phyloP scores from a whole-genome alignment of 2,329 filamentous ascomycete species.

The Xylariomycetidae sp. region DNA sequence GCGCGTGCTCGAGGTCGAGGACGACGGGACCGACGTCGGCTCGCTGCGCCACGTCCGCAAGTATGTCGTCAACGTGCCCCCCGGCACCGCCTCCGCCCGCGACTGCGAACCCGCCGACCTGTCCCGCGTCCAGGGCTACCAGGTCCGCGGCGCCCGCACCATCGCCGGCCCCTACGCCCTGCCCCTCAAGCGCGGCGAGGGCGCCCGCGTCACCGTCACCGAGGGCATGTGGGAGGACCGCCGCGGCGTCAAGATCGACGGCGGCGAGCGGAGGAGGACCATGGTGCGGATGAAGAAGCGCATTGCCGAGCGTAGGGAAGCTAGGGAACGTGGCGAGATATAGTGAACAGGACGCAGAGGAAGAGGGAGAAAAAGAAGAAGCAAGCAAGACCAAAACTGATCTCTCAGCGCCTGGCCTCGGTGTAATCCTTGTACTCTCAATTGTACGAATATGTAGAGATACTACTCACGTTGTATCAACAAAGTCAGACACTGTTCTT shows the following conservation, averaged over 20 bases:
- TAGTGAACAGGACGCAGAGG: slow-evolving; percentile 2
- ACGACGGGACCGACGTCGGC: slow-evolving; percentile 39
- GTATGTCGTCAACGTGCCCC: slow-evolving; percentile 52
- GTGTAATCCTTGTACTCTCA: too few species aligned
- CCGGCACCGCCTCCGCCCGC: slow-evolving; percentile 35
- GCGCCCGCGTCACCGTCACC: slow-evolving; percentile 63
- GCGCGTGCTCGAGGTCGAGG: slow-evolving; percentile 29
- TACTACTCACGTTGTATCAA: too few species aligned
- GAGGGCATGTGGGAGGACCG: slow-evolving; percentile 94
- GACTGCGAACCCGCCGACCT: slow-evolving; percentile 33
- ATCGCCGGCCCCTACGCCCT: slow-evolving; percentile 74
- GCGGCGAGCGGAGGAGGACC: slow-evolving; percentile 84
- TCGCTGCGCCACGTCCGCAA: slow-evolving; percentile 34
- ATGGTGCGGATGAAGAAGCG: slow-evolving; percentile 85
- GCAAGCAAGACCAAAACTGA: not conserved
- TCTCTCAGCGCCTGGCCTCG: too few species aligned
- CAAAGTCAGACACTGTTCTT: too few species aligned
- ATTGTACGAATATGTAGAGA: too few species aligned
- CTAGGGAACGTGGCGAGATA: slow-evolving; percentile 32
- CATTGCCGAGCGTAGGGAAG: slow-evolving; percentile 71
- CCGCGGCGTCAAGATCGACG: slow-evolving; percentile 87
- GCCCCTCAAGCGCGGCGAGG: slow-evolving; percentile 59
- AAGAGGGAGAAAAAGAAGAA: not conserved
- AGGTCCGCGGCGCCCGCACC: slow-evolving; percentile 60
- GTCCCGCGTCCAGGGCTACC: slow-evolving; percentile 58